Conservation (phyloP, 768 basidiomycete species). For the Suillus discolor region DNA sequence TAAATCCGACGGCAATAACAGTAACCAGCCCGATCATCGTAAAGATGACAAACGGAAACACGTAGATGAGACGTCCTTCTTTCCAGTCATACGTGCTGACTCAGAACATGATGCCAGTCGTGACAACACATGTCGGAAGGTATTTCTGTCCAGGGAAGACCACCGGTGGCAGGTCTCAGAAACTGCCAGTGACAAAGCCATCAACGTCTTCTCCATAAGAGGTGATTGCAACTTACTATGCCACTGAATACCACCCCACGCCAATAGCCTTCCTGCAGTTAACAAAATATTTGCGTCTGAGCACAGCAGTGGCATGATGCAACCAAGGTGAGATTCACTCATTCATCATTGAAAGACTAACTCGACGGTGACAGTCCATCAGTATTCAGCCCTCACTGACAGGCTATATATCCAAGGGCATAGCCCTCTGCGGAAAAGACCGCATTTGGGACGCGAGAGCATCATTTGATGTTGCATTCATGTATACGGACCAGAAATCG, state of each 20-base stretch:
- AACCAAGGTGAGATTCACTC: too few species aligned
- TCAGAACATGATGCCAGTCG: not conserved
- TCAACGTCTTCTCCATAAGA: not conserved
- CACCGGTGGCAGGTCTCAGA: not conserved
- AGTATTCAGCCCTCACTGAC: too few species aligned
- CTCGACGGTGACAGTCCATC: too few species aligned
- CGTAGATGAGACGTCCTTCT: not conserved
- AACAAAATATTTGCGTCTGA: too few species aligned
- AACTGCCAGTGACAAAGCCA: not conserved
- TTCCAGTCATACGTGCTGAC: constrained; percentile 4
- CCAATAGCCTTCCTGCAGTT: not conserved
- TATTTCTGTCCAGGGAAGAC: constrained; percentile 5
- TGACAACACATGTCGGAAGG: not conserved
- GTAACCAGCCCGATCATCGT: not conserved
- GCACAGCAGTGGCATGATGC: too few species aligned
- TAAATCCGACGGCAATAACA: not conserved
- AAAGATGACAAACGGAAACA: constrained; percentile 4
- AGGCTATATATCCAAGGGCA: too few species aligned
- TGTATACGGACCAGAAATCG: too few species aligned
- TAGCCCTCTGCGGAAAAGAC: too few species aligned
- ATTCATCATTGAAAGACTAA: too few species aligned
- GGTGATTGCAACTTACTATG: not conserved
- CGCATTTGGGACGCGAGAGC: too few species aligned
- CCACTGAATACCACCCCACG: not conserved
- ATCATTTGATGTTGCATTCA: too few species aligned